Evolutionary conservation across 176 grass and related monocot species (phyloP), one percentile per base, ranked within the genome.

Genomic region (Luzula sylvatica): DNA sequence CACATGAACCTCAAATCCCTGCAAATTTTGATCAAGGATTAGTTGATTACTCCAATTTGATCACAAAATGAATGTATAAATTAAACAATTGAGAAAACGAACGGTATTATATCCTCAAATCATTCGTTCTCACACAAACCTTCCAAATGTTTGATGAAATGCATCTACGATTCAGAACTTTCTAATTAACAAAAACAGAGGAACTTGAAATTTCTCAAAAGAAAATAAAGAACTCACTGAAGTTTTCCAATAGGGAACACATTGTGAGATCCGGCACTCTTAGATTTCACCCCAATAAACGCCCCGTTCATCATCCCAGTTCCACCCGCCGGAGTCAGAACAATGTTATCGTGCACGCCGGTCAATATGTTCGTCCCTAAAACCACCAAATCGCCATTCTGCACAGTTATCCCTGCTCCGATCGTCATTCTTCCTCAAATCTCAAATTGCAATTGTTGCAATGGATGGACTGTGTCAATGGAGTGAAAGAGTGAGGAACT

Each of bases 191-290:
- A 38, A 28, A 24, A 2, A 11, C 26, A 21, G 21, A 0, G 30
- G 30, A 35, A 35, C 7, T 7, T 35, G 30, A 2, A 35, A 35
- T 35, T 35, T 35, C 0, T 35, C 30, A 35, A 35, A 20, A 26
- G 14, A 7, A 16, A 3, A 38, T 18, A 15, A 13, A 38, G 38
- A 21, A 55, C 79, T 65, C 23, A 94, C 87, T 70, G 72, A 77
- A 94, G 82, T 50, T 83, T 94, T 2, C 87, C 87, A 29, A 87
- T 42, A 27, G 87, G 75, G 66, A 94, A 83, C 23, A 94, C 54
- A 74, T 74, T 74, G 53, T 76, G 68, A 70, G 74, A 87, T 5
- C 39, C 78, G 22, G 66, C 53, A 26, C 67, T 66, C 0, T 71
- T 67, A 0, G 75, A 80, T n/a, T 42, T 72, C 6, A 87, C 64